phyloP scores from a whole-genome alignment of 352 stramenopile species.

The Globisporangium rhizosaccharum region DNA sequence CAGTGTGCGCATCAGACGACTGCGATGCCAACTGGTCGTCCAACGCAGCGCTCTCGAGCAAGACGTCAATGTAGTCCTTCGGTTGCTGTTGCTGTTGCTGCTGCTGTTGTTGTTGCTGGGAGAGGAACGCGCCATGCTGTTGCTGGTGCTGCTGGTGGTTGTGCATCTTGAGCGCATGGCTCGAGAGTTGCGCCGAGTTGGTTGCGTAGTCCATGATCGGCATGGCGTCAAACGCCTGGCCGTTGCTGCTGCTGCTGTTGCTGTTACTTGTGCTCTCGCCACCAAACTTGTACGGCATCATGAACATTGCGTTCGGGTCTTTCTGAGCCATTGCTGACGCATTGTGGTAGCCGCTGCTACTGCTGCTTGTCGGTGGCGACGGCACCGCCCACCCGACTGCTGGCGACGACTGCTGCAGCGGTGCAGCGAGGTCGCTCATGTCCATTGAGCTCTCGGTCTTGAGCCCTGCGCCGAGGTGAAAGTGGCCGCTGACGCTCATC shows the following conservation, averaged over 20 bases:
- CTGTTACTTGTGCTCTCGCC: conserved; percentile 9
- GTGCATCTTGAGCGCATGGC: conserved; percentile 15
- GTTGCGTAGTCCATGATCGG: conserved; percentile 23
- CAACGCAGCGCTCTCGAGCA: conserved; percentile 48
- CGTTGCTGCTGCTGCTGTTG: not conserved
- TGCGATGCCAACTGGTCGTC: conserved; percentile 40
- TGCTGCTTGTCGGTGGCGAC: not conserved
- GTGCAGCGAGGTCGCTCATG: conserved; percentile 15
- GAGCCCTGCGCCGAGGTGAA: conserved; percentile 6
- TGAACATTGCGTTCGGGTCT: not conserved
- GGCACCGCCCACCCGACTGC: not conserved
- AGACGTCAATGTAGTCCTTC: conserved; percentile 54
- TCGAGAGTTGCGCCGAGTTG: conserved; percentile 12
- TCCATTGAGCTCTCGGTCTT: conserved; percentile 15
- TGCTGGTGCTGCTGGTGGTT: conserved; percentile 15
- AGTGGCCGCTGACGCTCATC: conserved; percentile 4
- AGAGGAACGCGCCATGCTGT: not conserved
- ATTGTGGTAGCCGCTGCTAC: too few species aligned
- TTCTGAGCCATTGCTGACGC: too few species aligned
- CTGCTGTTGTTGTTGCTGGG: conserved; percentile 15
- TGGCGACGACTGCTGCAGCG: conserved; percentile 5
- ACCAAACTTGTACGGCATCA: conserved; percentile 34
- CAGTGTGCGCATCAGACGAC: conserved; percentile 18
- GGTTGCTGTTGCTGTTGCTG: conserved; percentile 18
- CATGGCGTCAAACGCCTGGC: conserved; percentile 12